A percentile compares a stretch with the other conserved stretches of the same genome.
These are phyloP conservation scores for Collybiopsis confluens DNA, from an alignment of 768 basidiomycete genomes.

Conservation along the genomic window DNA sequence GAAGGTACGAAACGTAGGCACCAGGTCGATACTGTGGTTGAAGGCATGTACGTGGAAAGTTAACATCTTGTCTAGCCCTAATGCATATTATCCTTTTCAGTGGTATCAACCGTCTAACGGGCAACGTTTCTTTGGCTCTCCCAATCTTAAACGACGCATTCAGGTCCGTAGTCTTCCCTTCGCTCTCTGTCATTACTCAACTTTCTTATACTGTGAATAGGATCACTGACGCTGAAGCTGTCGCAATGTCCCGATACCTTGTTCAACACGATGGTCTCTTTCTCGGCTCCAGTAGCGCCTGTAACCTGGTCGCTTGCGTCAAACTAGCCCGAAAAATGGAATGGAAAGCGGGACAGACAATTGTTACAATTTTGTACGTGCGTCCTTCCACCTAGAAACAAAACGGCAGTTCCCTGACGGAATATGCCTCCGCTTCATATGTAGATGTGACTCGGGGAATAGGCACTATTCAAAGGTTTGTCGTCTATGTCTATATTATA, in stretches of 20 bases:
- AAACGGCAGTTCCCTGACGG: no score
- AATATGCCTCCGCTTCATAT: no score
- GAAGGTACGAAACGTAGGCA: conserved; percentile 92
- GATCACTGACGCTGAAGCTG: conserved; percentile 89
- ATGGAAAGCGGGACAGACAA: conserved; percentile 61
- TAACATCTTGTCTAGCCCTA: background rate
- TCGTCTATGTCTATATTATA: conserved; percentile 4
- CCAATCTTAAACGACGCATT: conserved; percentile 88
- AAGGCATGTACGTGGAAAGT: conserved; percentile 63
- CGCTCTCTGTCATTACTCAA: background rate
- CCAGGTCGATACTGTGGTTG: conserved; percentile 95
- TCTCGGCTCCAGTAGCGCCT: conserved; percentile 93
- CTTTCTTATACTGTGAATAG: conserved; percentile 31
- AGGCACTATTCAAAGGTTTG: conserved; percentile 90
- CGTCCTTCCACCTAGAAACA: background rate
- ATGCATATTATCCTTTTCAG: conserved; percentile 32
- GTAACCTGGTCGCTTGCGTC: conserved; percentile 91
- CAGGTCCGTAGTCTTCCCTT: conserved; percentile 45
- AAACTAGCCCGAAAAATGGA: conserved; percentile 69
- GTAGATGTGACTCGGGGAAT: conserved; percentile 88
- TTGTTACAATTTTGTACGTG: conserved; percentile 84
- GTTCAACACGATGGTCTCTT: conserved; percentile 90
- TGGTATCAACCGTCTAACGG: conserved; percentile 89
- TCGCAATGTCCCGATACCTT: conserved; percentile 92
- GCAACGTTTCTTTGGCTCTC: conserved; percentile 83